Conservation (phyloP, 164 flowering plant species). For the Umbellularia californica region DNA sequence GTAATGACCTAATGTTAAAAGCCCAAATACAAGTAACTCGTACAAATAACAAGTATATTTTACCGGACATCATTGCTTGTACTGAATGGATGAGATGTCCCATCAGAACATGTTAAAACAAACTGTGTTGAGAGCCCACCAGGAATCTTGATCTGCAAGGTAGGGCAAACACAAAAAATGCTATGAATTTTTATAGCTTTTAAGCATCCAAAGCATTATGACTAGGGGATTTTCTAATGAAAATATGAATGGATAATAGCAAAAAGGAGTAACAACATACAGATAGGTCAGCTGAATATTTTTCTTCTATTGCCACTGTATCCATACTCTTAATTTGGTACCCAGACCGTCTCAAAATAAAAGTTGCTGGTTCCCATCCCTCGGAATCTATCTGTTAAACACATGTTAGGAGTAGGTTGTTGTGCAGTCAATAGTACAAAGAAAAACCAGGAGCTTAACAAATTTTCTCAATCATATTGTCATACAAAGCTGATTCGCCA, state of each 20-base stretch:
- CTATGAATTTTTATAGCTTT: not conserved
- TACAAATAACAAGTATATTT: not conserved
- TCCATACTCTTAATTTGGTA: slow-evolving; percentile 65
- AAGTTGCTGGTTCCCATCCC: slow-evolving; percentile 63
- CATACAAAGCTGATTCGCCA: not conserved
- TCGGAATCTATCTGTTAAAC: slow-evolving; percentile 64
- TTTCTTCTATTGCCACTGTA: slow-evolving; percentile 45
- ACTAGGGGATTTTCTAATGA: not conserved
- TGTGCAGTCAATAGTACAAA: slow-evolving; percentile 2
- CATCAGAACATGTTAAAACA: slow-evolving; percentile 69
- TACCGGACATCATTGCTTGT: slow-evolving; percentile 67
- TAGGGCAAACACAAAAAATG: not conserved
- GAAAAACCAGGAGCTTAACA: not conserved
- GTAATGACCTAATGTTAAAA: too few relatives aligned
- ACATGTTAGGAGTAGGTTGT: not conserved
- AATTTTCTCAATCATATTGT: not conserved
- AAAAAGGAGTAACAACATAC: slow-evolving; percentile 36
- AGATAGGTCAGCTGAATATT: slow-evolving; percentile 63
- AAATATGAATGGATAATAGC: not conserved
- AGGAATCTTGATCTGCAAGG: slow-evolving; percentile 78
- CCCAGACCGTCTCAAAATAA: slow-evolving; percentile 53
- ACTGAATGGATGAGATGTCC: slow-evolving; percentile 68
- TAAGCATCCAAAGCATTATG: not conserved
- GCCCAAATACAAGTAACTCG: too few relatives aligned
- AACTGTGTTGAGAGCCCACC: slow-evolving; percentile 74